These are phyloP conservation scores for Kalmanozyma brasiliensis DNA, from an alignment of 1,284 basidiomycete species.

Conservation along the genomic window DNA sequence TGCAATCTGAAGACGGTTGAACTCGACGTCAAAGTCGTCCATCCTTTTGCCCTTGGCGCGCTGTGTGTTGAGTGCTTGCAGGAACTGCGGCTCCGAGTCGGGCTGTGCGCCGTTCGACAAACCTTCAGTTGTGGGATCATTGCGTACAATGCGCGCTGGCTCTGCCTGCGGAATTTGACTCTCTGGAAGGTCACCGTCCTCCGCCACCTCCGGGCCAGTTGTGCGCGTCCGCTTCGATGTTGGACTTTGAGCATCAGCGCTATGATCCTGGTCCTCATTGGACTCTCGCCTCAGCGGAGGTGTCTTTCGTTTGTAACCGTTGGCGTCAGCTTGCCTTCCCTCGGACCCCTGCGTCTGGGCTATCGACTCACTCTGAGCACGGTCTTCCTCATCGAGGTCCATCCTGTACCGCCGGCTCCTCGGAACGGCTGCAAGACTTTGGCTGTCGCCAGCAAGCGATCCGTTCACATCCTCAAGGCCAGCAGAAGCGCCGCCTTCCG, in stretches of 20 bases:
- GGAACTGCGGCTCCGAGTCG: conserved; percentile 51
- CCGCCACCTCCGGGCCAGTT: background rate
- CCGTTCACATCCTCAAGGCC: background rate
- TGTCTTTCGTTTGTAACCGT: conserved; percentile 21
- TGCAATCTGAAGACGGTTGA: conserved; percentile 52
- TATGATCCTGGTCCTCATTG: background rate
- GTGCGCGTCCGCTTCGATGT: conserved; percentile 22
- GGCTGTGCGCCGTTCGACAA: conserved; percentile 27
- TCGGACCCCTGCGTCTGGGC: conserved; percentile 6
- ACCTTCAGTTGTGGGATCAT: conserved; percentile 6
- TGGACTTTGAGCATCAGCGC: background rate
- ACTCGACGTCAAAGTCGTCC: conserved; percentile 60
- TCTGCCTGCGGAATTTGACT: background rate
- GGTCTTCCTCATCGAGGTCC: conserved; percentile 51
- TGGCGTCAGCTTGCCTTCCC: background rate
- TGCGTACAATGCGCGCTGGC: conserved; percentile 23
- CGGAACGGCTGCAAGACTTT: conserved; percentile 6
- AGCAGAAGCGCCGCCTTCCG: conserved; percentile 1
- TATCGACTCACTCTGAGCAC: conserved; percentile 16
- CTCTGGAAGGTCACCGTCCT: background rate
- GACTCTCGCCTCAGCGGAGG: conserved; percentile 10
- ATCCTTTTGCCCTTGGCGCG: conserved; percentile 43
- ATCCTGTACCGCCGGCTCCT: conserved; percentile 41
- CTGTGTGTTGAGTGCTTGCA: conserved; percentile 52
- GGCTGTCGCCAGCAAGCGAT: background rate